phyloP scores from a whole-genome alignment of 192 early-diverging fungal species.

The Coemansia sp. region DNA sequence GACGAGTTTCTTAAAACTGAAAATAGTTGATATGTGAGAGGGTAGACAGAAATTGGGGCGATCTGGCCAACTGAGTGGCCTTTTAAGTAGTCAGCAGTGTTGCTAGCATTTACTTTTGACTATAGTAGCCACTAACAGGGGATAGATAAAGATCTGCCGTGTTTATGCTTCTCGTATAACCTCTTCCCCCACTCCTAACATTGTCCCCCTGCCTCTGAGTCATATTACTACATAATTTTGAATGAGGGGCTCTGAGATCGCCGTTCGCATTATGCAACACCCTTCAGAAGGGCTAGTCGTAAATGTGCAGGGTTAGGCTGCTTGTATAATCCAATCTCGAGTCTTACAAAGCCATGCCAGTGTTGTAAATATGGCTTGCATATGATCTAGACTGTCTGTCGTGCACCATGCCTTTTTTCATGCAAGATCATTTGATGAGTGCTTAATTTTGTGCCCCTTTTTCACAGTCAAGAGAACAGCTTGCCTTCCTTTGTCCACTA shows the following conservation, averaged over 20 bases:
- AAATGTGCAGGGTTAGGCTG: too few relatives aligned
- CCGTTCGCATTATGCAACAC: too few relatives aligned
- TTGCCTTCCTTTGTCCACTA: too few relatives aligned
- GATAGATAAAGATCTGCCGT: background rate
- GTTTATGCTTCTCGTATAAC: background rate
- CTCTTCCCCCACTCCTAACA: background rate
- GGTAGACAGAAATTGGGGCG: background rate
- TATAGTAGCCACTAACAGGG: background rate
- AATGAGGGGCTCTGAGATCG: too few relatives aligned
- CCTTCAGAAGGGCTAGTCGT: too few relatives aligned
- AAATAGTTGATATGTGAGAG: background rate
- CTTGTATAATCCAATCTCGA: too few relatives aligned
- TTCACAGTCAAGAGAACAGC: too few relatives aligned
- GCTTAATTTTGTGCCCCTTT: too few relatives aligned
- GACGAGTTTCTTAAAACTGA: background rate
- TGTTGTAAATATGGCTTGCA: background rate
- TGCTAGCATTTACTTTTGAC: background rate
- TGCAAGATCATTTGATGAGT: too few relatives aligned
- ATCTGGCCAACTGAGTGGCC: background rate
- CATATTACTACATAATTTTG: too few relatives aligned
- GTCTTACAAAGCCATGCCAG: background rate
- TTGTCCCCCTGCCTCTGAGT: background rate
- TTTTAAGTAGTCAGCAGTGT: background rate
- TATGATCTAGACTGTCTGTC: background rate
- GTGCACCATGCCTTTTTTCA: background rate